phyloP scores from a whole-genome alignment of 139 green algal genomes.

The Micractinium conductrix region DNA sequence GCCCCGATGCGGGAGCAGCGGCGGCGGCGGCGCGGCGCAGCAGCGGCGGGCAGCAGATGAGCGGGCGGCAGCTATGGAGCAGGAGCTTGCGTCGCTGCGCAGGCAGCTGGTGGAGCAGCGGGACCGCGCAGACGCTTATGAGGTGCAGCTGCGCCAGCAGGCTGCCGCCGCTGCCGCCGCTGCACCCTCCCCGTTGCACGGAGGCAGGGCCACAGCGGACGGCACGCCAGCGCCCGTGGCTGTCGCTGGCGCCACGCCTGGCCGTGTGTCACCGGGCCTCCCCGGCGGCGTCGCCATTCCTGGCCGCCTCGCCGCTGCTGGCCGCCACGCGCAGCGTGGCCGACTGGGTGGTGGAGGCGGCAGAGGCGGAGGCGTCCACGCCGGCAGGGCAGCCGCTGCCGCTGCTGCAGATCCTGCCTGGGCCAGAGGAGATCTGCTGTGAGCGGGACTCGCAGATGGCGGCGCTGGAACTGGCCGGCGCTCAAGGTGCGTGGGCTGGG shows the following conservation, averaged over 20 bases:
- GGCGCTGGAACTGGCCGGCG: not conserved
- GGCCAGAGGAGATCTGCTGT: not conserved
- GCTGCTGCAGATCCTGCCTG: constrained; percentile 26
- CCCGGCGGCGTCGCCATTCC: no score
- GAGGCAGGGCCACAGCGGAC: no score
- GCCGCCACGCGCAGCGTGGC: constrained; percentile 14
- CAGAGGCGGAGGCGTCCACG: not conserved
- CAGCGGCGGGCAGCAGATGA: not conserved
- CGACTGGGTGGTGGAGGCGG: constrained; percentile 16
- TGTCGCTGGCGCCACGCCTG: no score
- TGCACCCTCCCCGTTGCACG: no score
- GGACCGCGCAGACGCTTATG: constrained; percentile 17
- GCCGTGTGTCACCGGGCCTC: no score
- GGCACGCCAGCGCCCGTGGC: no score
- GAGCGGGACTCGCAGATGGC: constrained; percentile 16
- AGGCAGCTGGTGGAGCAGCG: not conserved
- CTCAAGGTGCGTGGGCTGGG: constrained; percentile 28
- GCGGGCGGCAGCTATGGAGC: not conserved
- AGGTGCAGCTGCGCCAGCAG: not conserved
- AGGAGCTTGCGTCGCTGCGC: not conserved
- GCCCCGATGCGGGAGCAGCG: not conserved
- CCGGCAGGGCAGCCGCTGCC: constrained; percentile 16
- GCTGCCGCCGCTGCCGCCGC: not conserved
- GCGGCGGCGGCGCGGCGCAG: not conserved
- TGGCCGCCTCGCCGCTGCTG: constrained; percentile 25